Percentiles rank a stretch among this genome's conserved stretches.
Evolutionary conservation across 1,139 yeast species (phyloP).

Genomic region (Eremothecium gossypii): DNA sequence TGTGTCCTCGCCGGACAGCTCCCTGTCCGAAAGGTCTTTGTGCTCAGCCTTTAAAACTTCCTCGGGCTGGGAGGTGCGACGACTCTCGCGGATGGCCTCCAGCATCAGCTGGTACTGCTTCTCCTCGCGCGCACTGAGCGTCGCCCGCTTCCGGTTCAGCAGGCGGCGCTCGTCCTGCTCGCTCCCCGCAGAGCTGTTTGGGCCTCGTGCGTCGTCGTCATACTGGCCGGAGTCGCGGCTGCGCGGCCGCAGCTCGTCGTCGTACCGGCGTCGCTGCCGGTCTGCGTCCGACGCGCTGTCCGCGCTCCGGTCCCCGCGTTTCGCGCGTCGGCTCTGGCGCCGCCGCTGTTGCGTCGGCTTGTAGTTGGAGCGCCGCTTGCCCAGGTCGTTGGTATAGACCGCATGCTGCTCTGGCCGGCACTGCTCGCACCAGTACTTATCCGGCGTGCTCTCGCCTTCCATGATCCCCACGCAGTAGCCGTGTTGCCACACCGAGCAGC

Average conservation of each 20-base stretch:
- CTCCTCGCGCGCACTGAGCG: conserved; percentile 30
- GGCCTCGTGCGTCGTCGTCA: conserved; percentile 3
- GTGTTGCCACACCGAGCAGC: conserved; percentile 95
- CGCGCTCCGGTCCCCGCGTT: conserved; percentile 6
- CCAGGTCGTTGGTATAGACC: conserved; percentile 37
- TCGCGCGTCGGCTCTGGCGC: conserved; percentile 14
- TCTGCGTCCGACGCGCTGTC: conserved; percentile 8
- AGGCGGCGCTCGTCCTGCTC: conserved; percentile 7
- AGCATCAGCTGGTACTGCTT: conserved; percentile 30
- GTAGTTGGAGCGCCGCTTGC: conserved; percentile 23
- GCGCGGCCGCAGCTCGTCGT: conserved; percentile 3
- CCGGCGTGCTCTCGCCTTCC: conserved; percentile 64
- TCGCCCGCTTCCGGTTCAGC: conserved; percentile 20
- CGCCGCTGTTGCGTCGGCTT: conserved; percentile 31
- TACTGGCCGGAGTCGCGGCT: not conserved
- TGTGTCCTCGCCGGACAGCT: conserved; percentile 6
- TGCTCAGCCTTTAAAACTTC: conserved; percentile 1
- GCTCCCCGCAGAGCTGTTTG: not conserved
- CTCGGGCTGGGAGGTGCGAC: conserved; percentile 15
- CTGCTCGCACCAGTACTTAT: conserved; percentile 84
- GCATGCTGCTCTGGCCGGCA: conserved; percentile 76
- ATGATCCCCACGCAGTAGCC: conserved; percentile 79
- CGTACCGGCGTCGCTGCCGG: conserved; percentile 6
- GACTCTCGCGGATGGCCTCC: conserved; percentile 31
- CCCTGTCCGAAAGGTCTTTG: conserved; percentile 8